A percentile compares a stretch with the other conserved stretches of the same genome.
phyloP scores from a whole-genome alignment of 192 early-diverging fungal genomes.

The Backusella mclennaniae region DNA sequence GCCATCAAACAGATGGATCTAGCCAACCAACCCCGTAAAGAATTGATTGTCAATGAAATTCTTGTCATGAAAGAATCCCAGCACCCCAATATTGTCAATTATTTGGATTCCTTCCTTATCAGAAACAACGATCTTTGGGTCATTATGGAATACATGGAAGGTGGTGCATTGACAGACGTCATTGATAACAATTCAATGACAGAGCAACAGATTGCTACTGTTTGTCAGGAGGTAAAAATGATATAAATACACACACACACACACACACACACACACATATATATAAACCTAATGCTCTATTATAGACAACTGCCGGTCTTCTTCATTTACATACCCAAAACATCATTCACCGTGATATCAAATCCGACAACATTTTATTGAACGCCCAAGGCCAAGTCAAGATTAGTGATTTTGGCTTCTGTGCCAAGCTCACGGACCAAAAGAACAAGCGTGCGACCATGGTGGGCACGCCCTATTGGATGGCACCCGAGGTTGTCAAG shows the following conservation, averaged over 20 bases:
- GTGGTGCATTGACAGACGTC: conserved; percentile 96
- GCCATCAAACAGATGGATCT: conserved; percentile 97
- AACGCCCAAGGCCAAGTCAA: conserved; percentile 82
- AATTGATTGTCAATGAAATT: conserved; percentile 92
- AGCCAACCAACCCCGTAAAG: conserved; percentile 82
- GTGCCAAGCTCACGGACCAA: conserved; percentile 84
- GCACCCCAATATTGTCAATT: conserved; percentile 98
- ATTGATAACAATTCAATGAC: conserved; percentile 93
- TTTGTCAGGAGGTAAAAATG: conserved; percentile 78
- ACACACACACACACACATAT: background rate
- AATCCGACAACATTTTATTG: conserved; percentile 86
- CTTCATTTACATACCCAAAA: conserved; percentile 76
- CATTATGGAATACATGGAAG: conserved; percentile 99
- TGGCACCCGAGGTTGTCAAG: conserved; percentile 84
- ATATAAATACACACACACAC: background rate
- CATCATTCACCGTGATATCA: conserved; percentile 92
- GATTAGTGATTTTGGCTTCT: conserved; percentile 94
- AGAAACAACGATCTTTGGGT: conserved; percentile 91
- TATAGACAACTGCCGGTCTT: conserved; percentile 74
- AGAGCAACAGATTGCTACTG: conserved; percentile 93
- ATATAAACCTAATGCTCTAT: too few relatives aligned
- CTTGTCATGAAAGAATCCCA: conserved; percentile 91
- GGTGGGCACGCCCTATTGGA: conserved; percentile 91
- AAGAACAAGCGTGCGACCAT: conserved; percentile 84
- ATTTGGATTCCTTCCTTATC: conserved; percentile 89